Conservation (phyloP, 2,329 filamentous ascomycete species). For the Arthrobotrys iridis region DNA sequence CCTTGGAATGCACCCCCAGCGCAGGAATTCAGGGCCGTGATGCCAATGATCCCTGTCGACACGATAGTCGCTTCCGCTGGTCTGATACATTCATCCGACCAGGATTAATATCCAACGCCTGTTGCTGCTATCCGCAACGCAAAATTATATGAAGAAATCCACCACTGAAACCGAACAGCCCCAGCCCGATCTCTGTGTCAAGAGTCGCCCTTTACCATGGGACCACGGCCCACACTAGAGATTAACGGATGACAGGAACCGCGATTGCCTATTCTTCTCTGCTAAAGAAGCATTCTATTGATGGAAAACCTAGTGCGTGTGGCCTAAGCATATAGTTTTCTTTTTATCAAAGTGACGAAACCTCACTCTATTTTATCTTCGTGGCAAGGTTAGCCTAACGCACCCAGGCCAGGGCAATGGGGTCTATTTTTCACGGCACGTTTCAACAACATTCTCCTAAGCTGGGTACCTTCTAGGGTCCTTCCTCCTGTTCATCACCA, state of each 20-base stretch:
- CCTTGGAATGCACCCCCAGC: neutral
- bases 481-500: neutral
- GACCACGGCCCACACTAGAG: neutral
- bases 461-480: neutral
- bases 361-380: neutral
- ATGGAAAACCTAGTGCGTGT: neutral
- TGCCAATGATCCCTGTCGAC: slow-evolving; percentile 45
- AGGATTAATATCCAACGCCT: neutral
- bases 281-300: neutral
- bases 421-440: slow-evolving; percentile 4
- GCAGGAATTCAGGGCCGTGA: slow-evolving; percentile 48
- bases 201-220: slow-evolving; percentile 40
- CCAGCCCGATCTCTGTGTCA: slow-evolving; percentile 22
- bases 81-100: slow-evolving; percentile 20
- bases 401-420: neutral
- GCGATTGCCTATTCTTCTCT: neutral
- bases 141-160: neutral
- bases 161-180: neutral
- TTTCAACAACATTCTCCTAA: slow-evolving; percentile 14
- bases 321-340: too few relatives aligned
- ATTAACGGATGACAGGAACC: slow-evolving; percentile 26
- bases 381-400: slow-evolving; percentile 6
- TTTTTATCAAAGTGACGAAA: neutral
- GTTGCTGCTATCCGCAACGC: slow-evolving; percentile 20
- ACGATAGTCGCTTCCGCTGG: slow-evolving; percentile 36